Evolutionary conservation across 345 rosid species (phyloP).

Genomic region (Bruguiera gymnorhiza): DNA sequence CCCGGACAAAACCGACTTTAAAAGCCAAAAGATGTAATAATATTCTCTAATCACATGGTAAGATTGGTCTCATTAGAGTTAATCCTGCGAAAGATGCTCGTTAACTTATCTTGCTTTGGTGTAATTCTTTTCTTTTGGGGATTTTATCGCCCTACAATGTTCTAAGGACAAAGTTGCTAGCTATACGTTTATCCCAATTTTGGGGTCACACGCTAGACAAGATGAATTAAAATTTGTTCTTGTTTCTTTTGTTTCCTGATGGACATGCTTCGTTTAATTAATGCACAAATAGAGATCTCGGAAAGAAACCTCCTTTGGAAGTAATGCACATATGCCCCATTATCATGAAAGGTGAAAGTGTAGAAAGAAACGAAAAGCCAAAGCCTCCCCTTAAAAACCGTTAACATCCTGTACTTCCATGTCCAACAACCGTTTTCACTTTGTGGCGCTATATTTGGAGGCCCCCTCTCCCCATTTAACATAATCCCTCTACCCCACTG

Average conservation of each 20-base stretch:
- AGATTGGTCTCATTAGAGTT: neutral
- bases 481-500: neutral
- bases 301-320: constrained; percentile 43
- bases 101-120: neutral
- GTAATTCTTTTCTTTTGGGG: too few relatives aligned
- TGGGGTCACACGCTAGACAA: too few relatives aligned
- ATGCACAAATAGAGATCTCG: neutral
- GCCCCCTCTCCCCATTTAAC: neutral
- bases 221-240: neutral
- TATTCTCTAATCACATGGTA: constrained; percentile 23
- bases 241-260: neutral
- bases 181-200: too few relatives aligned
- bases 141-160: too few relatives aligned
- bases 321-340: constrained; percentile 56
- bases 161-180: too few relatives aligned
- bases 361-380: constrained; percentile 7
- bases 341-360: constrained; percentile 5
- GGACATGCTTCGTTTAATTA: neutral
- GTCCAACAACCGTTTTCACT: neutral
- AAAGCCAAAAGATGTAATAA: constrained; percentile 6
- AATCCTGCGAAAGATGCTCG: neutral
- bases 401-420: neutral
- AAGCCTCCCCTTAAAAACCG: neutral
- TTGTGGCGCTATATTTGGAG: constrained; percentile 12
- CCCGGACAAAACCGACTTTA: neutral